phyloP scores from a whole-genome alignment of 345 rosid genomes.

The Pistacia vera region DNA sequence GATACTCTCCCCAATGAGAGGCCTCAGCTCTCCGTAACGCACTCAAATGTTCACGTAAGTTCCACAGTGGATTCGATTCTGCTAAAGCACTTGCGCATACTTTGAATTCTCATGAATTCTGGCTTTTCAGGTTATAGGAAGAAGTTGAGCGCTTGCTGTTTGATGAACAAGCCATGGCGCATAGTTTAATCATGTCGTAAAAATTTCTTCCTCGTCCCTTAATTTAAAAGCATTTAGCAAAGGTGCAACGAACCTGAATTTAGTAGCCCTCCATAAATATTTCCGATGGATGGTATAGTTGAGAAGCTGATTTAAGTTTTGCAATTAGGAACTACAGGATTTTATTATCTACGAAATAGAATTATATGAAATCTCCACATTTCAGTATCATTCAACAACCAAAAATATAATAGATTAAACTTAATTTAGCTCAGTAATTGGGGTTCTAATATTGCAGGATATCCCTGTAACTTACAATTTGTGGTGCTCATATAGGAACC shows the following conservation, averaged over 20 bases:
- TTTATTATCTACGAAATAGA: background rate
- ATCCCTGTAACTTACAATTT: too few relatives aligned
- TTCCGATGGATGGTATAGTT: background rate
- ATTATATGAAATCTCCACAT: background rate
- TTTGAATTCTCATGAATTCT: slow-evolving; percentile 6
- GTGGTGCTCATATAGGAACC: too few relatives aligned
- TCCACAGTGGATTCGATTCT: background rate
- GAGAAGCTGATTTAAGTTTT: background rate
- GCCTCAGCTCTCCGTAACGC: slow-evolving; percentile 86
- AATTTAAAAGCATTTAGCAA: background rate
- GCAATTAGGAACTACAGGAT: background rate
- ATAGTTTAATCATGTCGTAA: background rate
- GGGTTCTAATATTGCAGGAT: background rate
- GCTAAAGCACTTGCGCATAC: background rate
- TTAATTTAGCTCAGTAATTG: too few relatives aligned
- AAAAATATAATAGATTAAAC: background rate
- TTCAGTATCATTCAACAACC: too few relatives aligned
- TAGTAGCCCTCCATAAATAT: background rate
- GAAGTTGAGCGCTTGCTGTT: slow-evolving; percentile 2
- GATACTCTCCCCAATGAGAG: slow-evolving; percentile 91
- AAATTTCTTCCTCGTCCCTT: background rate
- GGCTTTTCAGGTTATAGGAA: slow-evolving; percentile 34
- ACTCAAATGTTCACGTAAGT: slow-evolving; percentile 78
- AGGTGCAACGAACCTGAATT: background rate
- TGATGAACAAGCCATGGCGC: background rate